Evolutionary conservation across 768 basidiomycete species (phyloP).

Genomic region (Hysterangium stoloniferum): DNA sequence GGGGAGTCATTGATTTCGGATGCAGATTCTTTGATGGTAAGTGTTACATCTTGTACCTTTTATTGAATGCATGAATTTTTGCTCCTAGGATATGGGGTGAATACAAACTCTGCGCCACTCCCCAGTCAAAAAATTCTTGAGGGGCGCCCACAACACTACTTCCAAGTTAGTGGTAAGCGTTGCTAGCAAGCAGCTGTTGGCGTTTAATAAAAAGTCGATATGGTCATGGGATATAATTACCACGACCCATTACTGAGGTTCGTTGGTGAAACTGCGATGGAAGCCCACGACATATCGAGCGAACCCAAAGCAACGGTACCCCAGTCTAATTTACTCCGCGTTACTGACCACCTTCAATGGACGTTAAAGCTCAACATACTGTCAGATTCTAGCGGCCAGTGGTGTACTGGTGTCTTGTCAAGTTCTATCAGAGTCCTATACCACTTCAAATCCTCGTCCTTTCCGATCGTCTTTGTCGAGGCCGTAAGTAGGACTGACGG

Average conservation of each 20-base stretch:
- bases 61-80: not conserved
- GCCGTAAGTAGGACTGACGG: too few species aligned
- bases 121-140: constrained; percentile 62
- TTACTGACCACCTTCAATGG: constrained; percentile 3
- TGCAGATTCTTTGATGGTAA: constrained; percentile 33
- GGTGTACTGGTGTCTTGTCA: constrained; percentile 32
- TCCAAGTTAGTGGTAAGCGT: constrained; percentile 71
- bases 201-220: constrained; percentile 2
- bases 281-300: too few species aligned
- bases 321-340: constrained; percentile 51
- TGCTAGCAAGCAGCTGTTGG: constrained; percentile 56
- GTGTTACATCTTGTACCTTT: constrained; percentile 52
- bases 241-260: constrained; percentile 51
- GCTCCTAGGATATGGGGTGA: constrained; percentile 6
- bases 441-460: constrained; percentile 46
- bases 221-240: constrained; percentile 30
- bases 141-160: constrained; percentile 56
- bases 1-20: constrained; percentile 10
- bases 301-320: constrained; percentile 61
- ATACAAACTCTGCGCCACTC: constrained; percentile 61
- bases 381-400: constrained; percentile 37
- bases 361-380: constrained; percentile 27
- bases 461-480: constrained; percentile 17
- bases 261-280: constrained; percentile 61
- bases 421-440: constrained; percentile 67